phyloP scores from a whole-genome alignment of 2,329 filamentous ascomycete species.

The Myrmaecium sp. region DNA sequence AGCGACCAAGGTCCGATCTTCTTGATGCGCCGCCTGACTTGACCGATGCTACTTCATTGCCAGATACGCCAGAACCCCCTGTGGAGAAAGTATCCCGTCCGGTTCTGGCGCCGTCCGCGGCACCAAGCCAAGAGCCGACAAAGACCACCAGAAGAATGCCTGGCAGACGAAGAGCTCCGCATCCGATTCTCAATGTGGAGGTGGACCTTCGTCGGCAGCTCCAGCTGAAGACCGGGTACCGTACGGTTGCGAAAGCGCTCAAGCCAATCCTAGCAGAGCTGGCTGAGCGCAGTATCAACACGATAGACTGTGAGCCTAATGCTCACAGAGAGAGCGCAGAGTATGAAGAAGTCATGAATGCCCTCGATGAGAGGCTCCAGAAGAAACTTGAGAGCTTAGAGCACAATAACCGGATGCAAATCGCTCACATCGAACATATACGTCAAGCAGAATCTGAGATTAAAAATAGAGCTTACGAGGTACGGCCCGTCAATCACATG shows the following conservation, averaged over 20 bases:
- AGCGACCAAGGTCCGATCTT: too few species aligned
- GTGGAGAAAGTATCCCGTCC: slow-evolving; percentile 16
- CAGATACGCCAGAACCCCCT: slow-evolving; percentile 19
- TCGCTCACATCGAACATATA: slow-evolving; percentile 19
- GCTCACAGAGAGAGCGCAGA: slow-evolving; percentile 37
- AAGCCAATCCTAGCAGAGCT: slow-evolving; percentile 51
- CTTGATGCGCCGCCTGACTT: slow-evolving; percentile 18
- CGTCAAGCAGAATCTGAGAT: slow-evolving; percentile 18
- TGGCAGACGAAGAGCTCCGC: slow-evolving; percentile 29
- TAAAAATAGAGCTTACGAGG: slow-evolving; percentile 18
- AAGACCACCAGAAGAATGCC: slow-evolving; percentile 21
- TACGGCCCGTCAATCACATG: too few species aligned
- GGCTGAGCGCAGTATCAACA: slow-evolving; percentile 41
- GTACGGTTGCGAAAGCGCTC: slow-evolving; percentile 43
- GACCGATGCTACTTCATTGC: slow-evolving; percentile 18
- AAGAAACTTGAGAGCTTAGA: slow-evolving; percentile 21
- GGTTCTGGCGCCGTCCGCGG: slow-evolving; percentile 14
- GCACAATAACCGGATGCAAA: slow-evolving; percentile 19
- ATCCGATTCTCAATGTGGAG: slow-evolving; percentile 29
- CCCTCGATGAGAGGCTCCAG: slow-evolving; percentile 33
- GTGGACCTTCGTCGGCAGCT: slow-evolving; percentile 39
- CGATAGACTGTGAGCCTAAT: slow-evolving; percentile 37
- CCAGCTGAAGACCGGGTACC: slow-evolving; percentile 48
- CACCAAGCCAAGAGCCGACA: slow-evolving; percentile 16
- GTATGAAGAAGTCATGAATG: slow-evolving; percentile 32